These are phyloP conservation scores for Platanthera zijinensis DNA, from an alignment of 106 monocot species.

Conservation along the genomic window DNA sequence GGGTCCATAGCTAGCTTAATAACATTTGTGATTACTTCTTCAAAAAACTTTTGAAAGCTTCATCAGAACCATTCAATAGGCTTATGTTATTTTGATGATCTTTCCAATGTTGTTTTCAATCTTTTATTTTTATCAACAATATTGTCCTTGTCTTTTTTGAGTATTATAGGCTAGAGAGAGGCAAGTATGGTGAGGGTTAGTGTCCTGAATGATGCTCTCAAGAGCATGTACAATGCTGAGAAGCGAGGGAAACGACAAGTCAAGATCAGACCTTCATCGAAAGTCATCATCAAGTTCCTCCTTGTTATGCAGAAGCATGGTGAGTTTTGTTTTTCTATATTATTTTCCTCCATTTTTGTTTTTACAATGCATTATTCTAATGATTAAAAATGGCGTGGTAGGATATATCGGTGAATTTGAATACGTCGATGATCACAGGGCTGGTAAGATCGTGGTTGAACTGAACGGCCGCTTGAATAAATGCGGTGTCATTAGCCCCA, in stretches of 20 bases:
- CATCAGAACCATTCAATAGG: too few species aligned
- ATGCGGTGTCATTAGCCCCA: constrained; percentile 64
- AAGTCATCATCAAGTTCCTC: constrained; percentile 75
- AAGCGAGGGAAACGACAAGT: constrained; percentile 62
- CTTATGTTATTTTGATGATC: too few species aligned
- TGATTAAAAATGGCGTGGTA: neutral
- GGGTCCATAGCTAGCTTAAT: too few species aligned
- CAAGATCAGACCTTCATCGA: constrained; percentile 60
- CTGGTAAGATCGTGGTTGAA: constrained; percentile 62
- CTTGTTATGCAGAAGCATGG: constrained; percentile 77
- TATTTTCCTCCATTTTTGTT: neutral
- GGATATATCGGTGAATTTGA: constrained; percentile 69
- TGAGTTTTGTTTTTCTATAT: neutral
- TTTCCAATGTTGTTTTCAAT: too few species aligned
- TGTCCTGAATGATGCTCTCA: constrained; percentile 59
- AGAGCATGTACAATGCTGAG: constrained; percentile 79
- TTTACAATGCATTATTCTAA: too few species aligned
- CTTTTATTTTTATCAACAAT: too few species aligned
- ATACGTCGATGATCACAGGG: constrained; percentile 61
- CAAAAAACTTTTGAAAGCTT: too few species aligned
- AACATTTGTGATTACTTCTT: too few species aligned
- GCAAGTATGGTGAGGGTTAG: constrained; percentile 60
- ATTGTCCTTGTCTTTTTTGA: neutral
- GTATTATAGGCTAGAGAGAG: neutral
- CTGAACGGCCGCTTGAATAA: constrained; percentile 56